Percentiles rank a stretch among this genome's conserved stretches.
Evolutionary conservation across 2,329 filamentous ascomycete species (phyloP).

Genomic region (Nigrospora sphaerica): DNA sequence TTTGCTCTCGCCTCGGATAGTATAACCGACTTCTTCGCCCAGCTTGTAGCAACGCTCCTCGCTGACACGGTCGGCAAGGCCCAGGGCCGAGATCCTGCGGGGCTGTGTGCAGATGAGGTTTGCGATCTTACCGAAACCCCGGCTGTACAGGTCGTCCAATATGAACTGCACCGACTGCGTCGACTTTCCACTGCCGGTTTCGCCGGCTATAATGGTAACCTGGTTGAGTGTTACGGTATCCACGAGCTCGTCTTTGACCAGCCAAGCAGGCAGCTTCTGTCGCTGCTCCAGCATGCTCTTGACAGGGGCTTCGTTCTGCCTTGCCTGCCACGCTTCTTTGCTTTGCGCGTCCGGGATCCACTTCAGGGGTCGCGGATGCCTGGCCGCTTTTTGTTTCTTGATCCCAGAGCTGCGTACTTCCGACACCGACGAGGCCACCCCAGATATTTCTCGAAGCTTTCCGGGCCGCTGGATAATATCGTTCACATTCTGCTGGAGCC

Average conservation of each 20-base stretch:
- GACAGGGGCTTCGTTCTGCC: constrained; percentile 58
- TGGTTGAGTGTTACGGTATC: constrained; percentile 68
- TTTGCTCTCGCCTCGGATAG: constrained; percentile 85
- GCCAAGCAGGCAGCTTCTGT: constrained; percentile 79
- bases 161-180: constrained; percentile 97
- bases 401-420: constrained; percentile 34
- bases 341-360: constrained; percentile 56
- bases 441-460: constrained; percentile 74
- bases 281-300: constrained; percentile 70
- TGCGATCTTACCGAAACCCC: constrained; percentile 65
- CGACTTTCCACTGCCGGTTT: constrained; percentile 94
- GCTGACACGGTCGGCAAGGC: constrained; percentile 87
- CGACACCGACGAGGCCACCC: constrained; percentile 62
- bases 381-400: constrained; percentile 27
- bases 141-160: constrained; percentile 79
- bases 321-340: constrained; percentile 60
- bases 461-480: constrained; percentile 80
- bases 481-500: constrained; percentile 80
- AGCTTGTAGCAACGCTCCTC: constrained; percentile 79
- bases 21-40: constrained; percentile 85
- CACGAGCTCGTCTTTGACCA: constrained; percentile 69
- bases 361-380: constrained; percentile 51
- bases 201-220: constrained; percentile 93
- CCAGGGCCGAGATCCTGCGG: constrained; percentile 86
- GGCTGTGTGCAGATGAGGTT: constrained; percentile 97